phyloP scores from a whole-genome alignment of 2,329 filamentous ascomycete genomes.

The Fusarium chaquense region DNA sequence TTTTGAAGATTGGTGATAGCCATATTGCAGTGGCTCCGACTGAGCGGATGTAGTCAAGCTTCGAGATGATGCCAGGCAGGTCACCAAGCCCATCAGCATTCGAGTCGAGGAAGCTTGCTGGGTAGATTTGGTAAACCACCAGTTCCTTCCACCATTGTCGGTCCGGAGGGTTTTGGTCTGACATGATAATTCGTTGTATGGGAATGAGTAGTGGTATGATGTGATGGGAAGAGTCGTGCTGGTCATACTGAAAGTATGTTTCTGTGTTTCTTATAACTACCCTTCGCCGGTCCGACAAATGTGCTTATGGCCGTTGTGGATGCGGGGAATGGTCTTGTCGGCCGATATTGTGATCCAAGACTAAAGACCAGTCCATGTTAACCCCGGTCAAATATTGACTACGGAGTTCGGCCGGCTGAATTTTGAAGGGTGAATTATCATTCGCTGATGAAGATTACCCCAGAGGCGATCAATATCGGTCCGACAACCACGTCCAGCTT shows the following conservation, averaged over 20 bases:
- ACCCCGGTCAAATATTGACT: neutral
- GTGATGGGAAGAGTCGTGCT: neutral
- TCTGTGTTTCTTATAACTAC: slow-evolving; percentile 3
- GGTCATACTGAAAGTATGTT: neutral
- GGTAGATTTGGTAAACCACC: slow-evolving; percentile 54
- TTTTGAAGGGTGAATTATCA: slow-evolving; percentile 29
- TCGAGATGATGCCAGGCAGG: slow-evolving; percentile 42
- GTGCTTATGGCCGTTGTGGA: neutral
- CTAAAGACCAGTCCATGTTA: too few species aligned
- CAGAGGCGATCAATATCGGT: neutral
- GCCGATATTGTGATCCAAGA: neutral
- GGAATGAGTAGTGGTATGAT: neutral
- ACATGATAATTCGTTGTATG: slow-evolving; percentile 6
- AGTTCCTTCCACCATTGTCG: slow-evolving; percentile 42
- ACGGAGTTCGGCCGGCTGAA: neutral
- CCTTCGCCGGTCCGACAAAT: slow-evolving; percentile 3
- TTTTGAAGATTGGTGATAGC: slow-evolving; percentile 49
- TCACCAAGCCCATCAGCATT: slow-evolving; percentile 43
- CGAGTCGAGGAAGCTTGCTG: slow-evolving; percentile 43
- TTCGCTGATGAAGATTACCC: neutral
- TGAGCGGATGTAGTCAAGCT: slow-evolving; percentile 47
- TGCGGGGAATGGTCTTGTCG: neutral
- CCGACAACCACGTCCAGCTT: slow-evolving; percentile 3
- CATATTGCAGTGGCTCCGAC: slow-evolving; percentile 40
- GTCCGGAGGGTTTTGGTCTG: slow-evolving; percentile 3